Evolutionary conservation across 257 asterid species (phyloP), one percentile per base, ranked within the genome.

Genomic region (Gentiana macrophylla): DNA sequence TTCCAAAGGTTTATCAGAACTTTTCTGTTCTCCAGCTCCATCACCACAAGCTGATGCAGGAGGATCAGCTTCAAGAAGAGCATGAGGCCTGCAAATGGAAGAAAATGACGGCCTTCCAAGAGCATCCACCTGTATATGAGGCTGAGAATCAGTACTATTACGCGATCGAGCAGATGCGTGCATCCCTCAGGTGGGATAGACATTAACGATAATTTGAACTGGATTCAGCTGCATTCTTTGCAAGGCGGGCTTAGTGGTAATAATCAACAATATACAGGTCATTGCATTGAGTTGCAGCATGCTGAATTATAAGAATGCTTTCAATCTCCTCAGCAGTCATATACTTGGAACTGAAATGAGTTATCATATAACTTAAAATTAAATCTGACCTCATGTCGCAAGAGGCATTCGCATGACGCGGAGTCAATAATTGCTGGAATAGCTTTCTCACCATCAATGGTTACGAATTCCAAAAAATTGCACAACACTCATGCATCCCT

Each of bases 281-380:
- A 75, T 70, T 84, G 65, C 93, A 81, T 61, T 88, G 94, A 41
- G 85, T 69, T 70, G 94, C 86, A 66, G 92, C 78, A 68, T 77
- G 96, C 70, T 88, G 96, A 79, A 80, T 80, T 75, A 82, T 84
- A 52, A 80, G 87, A 77, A 84, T 79, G 70, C 86, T 79, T 69
- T 84, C 94, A 50, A 88, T 78, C 71, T 88, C 96, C 65, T 88
- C 96, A 63, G 83, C 77, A 33, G 90, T 79, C 96, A 88, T 88
- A 80, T 84, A 71, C 87, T 88, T 88, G 4, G 96, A 87, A 68
- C 81, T 74, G 74, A 87, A 82, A 47, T 79, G 86, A 24, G 84
- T n/a, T n/a, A n/a, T n/a, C n/a, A n/a, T n/a, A n/a, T n/a, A n/a
- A n/a, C n/a, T n/a, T n/a, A n/a, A n/a, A n/a, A n/a, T n/a, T n/a